phyloP scores from a whole-genome alignment of 176 grass and related monocot genomes.

The Eragrostis nindensis region DNA sequence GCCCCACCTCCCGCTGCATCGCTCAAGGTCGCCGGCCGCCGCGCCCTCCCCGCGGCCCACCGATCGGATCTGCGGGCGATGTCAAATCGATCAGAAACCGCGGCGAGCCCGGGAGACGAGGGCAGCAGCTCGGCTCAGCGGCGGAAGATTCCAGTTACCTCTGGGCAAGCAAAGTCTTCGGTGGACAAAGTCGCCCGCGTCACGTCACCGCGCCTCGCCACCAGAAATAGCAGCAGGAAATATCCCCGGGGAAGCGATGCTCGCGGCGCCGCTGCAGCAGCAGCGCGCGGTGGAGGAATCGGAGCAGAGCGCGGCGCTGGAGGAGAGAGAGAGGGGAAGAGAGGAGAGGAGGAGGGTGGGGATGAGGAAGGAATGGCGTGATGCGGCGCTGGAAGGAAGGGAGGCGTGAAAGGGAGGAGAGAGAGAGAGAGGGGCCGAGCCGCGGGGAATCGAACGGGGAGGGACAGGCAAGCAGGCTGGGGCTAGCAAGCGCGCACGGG shows the following conservation, averaged over 20 bases:
- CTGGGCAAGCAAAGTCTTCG: constrained; percentile 12
- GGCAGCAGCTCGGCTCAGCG: too few relatives aligned
- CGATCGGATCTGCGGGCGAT: constrained; percentile 36
- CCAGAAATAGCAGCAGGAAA: constrained; percentile 18
- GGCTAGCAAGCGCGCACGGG: not conserved
- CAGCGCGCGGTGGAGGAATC: not conserved
- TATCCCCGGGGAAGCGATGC: not conserved
- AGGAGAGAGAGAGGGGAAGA: not conserved
- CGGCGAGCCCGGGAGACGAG: not conserved
- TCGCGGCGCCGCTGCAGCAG: not conserved
- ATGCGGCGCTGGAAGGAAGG: constrained; percentile 31
- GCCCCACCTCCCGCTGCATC: constrained; percentile 81
- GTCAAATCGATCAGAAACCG: constrained; percentile 18
- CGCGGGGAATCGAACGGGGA: not conserved
- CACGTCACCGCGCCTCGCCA: constrained; percentile 4
- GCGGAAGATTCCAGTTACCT: constrained; percentile 42
- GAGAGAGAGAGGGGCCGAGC: not conserved
- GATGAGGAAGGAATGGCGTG: constrained; percentile 5
- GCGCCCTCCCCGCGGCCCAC: too few relatives aligned
- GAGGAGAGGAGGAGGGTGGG: not conserved
- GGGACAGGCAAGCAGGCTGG: not conserved
- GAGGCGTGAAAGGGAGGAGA: not conserved
- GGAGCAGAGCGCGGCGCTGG: constrained; percentile 9
- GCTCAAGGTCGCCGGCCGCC: not conserved
- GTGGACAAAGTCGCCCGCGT: constrained; percentile 3